phyloP scores from a whole-genome alignment of 352 stramenopile genomes.

The Globisporangium nodosum region DNA sequence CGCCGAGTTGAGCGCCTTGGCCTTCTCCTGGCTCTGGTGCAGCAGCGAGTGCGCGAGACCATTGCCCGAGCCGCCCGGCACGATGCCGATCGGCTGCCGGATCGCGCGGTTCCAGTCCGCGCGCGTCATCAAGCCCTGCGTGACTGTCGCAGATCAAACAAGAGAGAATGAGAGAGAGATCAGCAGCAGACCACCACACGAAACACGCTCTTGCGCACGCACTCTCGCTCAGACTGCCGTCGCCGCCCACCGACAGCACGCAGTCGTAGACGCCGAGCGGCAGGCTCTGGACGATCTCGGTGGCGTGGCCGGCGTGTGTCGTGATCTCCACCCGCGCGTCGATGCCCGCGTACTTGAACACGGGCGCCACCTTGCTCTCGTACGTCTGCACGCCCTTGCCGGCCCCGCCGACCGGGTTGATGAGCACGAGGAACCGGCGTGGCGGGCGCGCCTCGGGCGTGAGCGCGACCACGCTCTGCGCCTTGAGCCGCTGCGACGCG shows the following conservation, averaged over 20 bases:
- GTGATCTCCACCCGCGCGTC: slow-evolving; percentile 42
- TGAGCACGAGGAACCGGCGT: slow-evolving; percentile 57
- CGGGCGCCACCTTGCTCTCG: slow-evolving; percentile 41
- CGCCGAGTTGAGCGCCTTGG: slow-evolving; percentile 44
- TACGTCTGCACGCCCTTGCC: slow-evolving; percentile 50
- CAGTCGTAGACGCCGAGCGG: slow-evolving; percentile 54
- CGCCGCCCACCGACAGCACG: slow-evolving; percentile 61
- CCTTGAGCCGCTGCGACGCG: slow-evolving; percentile 11
- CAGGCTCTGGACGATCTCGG: slow-evolving; percentile 44
- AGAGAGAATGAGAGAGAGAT: no score
- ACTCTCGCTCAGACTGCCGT: slow-evolving; percentile 67
- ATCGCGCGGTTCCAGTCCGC: slow-evolving; percentile 69
- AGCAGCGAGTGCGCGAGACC: slow-evolving; percentile 59
- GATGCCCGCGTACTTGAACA: slow-evolving; percentile 51
- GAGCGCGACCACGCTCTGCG: slow-evolving; percentile 28
- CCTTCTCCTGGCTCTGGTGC: slow-evolving; percentile 38
- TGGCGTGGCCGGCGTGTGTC: slow-evolving; percentile 39
- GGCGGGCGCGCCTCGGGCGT: slow-evolving; percentile 9
- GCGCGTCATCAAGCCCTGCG: slow-evolving; percentile 70
- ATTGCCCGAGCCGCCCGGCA: slow-evolving; percentile 61
- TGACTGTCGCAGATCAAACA: slow-evolving; percentile 23
- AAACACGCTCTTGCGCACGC: slow-evolving; percentile 10
- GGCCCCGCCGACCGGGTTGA: slow-evolving; percentile 64
- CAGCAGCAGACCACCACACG: neutral
- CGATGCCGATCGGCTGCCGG: slow-evolving; percentile 51